phyloP scores from a whole-genome alignment of 768 basidiomycete species.

The Macrolepiota dolichaula region DNA sequence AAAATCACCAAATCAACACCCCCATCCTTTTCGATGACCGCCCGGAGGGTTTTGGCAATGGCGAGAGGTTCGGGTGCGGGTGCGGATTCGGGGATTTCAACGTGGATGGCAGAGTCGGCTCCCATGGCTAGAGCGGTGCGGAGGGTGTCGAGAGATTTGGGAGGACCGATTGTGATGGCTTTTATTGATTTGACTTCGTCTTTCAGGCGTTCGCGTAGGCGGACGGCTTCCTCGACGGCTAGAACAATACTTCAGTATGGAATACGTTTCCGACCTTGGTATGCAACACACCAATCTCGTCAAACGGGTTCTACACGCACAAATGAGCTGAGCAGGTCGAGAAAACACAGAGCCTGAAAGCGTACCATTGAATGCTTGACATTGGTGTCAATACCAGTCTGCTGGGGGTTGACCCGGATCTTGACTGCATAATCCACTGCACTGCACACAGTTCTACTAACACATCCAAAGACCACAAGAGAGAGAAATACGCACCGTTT shows the following conservation, averaged over 20 bases:
- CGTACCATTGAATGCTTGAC: conserved; percentile 99
- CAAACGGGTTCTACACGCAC: conserved; percentile 83
- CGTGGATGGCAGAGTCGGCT: conserved; percentile 88
- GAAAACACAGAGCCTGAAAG: background rate
- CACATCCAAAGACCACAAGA: background rate
- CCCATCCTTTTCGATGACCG: conserved; percentile 60
- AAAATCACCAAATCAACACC: conserved; percentile 86
- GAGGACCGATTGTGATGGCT: conserved; percentile 90
- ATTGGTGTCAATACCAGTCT: conserved; percentile 93
- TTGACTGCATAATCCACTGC: conserved; percentile 98
- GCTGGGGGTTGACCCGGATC: conserved; percentile 93
- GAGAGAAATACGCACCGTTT: conserved; percentile 60
- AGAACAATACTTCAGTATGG: conserved; percentile 2
- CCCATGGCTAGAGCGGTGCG: conserved; percentile 98
- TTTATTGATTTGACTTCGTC: conserved; percentile 81
- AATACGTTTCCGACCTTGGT: background rate
- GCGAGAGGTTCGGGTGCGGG: conserved; percentile 86
- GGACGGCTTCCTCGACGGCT: conserved; percentile 98
- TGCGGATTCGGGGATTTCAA: conserved; percentile 74
- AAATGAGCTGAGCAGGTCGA: background rate
- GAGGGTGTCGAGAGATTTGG: conserved; percentile 86
- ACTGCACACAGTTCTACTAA: conserved; percentile 34
- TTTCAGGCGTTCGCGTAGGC: conserved; percentile 83
- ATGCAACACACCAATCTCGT: conserved; percentile 80
- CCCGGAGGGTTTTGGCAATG: conserved; percentile 82